phyloP scores from a whole-genome alignment of 805 yeast genomes.

The Maudiozyma bulderi region DNA sequence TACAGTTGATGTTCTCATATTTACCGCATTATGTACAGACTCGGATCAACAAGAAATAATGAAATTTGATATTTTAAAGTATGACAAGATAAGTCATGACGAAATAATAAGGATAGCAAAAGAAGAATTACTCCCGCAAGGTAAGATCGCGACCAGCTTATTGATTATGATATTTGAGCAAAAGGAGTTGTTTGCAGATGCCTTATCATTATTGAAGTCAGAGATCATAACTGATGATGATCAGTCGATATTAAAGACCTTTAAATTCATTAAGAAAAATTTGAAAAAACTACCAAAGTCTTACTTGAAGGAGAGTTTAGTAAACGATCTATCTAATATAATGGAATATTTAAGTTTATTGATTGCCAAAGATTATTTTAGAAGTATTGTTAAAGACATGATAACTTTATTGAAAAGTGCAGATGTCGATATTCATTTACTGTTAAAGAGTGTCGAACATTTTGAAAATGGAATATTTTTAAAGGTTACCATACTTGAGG shows the following conservation, averaged over 20 bases:
- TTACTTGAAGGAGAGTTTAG: slow-evolving; percentile 5
- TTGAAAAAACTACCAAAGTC: slow-evolving; percentile 6
- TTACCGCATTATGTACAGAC: slow-evolving; percentile 4
- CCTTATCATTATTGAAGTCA: slow-evolving; percentile 8
- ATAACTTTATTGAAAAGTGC: slow-evolving; percentile 7
- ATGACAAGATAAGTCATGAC: slow-evolving; percentile 10
- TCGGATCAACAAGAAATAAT: slow-evolving; percentile 1
- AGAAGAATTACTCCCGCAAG: slow-evolving; percentile 1
- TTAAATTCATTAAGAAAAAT: slow-evolving; percentile 7
- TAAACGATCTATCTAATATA: slow-evolving; percentile 12
- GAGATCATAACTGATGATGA: background rate
- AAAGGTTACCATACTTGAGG: slow-evolving; percentile 20
- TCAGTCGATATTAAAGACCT: slow-evolving; percentile 1
- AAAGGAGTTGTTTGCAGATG: slow-evolving; percentile 9
- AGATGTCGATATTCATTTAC: slow-evolving; percentile 8
- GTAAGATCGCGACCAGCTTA: slow-evolving; percentile 2
- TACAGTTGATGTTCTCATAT: slow-evolving; percentile 19
- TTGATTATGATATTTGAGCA: slow-evolving; percentile 11
- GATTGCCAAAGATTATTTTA: background rate
- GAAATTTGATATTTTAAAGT: slow-evolving; percentile 8
- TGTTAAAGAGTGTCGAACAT: slow-evolving; percentile 9
- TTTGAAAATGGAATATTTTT: slow-evolving; percentile 8
- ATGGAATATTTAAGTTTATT: background rate
- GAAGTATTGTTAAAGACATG: slow-evolving; percentile 2
- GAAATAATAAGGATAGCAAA: slow-evolving; percentile 11